Evolutionary conservation across 345 rosid genomes (phyloP).

Genomic region (Orychophragmus violaceus): DNA sequence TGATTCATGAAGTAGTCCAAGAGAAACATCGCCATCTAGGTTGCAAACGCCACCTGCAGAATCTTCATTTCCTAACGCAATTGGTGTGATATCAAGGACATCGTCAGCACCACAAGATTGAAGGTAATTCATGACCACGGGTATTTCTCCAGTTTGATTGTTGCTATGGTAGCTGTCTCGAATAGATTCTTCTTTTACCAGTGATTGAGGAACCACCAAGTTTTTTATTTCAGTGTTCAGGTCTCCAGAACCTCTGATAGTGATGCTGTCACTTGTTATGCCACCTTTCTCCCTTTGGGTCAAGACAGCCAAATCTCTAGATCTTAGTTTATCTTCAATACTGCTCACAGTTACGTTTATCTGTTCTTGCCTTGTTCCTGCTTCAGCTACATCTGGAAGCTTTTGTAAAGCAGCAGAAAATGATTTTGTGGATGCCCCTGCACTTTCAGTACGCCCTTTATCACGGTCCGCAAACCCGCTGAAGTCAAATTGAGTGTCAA

Average conservation of each 20-base stretch:
- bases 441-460: conserved; percentile 28
- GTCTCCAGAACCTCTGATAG: conserved; percentile 31
- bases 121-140: conserved; percentile 32
- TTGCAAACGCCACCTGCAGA: conserved; percentile 24
- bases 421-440: conserved; percentile 9
- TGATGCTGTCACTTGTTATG: conserved; percentile 33
- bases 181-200: conserved; percentile 19
- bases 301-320: conserved; percentile 22
- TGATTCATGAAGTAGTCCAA: conserved; percentile 18
- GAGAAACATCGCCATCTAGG: conserved; percentile 3
- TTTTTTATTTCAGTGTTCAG: conserved; percentile 19
- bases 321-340: conserved; percentile 11
- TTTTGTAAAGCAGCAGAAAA: conserved; percentile 10
- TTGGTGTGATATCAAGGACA: conserved; percentile 36
- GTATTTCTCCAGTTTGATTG: conserved; percentile 31
- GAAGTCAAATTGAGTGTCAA: conserved; percentile 34
- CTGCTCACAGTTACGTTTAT: conserved; percentile 15
- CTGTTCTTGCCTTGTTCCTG: conserved; percentile 25
- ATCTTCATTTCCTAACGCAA: conserved; percentile 36
- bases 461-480: conserved; percentile 27
- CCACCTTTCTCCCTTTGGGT: conserved; percentile 31
- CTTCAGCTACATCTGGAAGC: conserved; percentile 28
- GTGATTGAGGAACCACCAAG: conserved; percentile 21
- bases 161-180: conserved; percentile 28
- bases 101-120: conserved; percentile 35